phyloP scores from a whole-genome alignment of 257 asterid genomes.

The Ballota nigra region DNA sequence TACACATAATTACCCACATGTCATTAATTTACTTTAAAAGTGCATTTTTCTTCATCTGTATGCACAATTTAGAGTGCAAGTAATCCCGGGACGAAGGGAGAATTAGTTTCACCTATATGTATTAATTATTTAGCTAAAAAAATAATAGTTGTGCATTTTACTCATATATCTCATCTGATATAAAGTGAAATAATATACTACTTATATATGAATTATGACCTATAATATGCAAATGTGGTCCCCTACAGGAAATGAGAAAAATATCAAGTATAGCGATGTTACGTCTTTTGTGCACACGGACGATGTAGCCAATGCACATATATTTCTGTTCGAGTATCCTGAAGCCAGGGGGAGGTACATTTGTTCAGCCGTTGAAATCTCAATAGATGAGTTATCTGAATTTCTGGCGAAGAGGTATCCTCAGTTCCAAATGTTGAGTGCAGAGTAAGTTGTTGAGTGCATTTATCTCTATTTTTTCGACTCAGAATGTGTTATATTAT shows the following conservation, averaged over 20 bases:
- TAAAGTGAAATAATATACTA: not conserved
- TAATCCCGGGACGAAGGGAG: too few species aligned
- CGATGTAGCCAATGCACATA: constrained; percentile 43
- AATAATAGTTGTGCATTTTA: too few species aligned
- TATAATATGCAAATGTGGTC: not conserved
- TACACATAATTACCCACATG: too few species aligned
- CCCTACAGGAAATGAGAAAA: constrained; percentile 16
- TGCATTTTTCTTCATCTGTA: too few species aligned
- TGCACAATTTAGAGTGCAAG: too few species aligned
- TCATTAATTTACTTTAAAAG: too few species aligned
- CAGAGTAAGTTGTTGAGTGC: constrained; percentile 19
- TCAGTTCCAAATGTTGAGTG: not conserved
- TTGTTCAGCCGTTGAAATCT: constrained; percentile 40
- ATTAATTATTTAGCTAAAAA: too few species aligned
- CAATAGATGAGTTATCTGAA: constrained; percentile 31
- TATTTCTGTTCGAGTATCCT: constrained; percentile 34
- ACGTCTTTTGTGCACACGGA: constrained; percentile 27
- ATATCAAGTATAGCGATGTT: not conserved
- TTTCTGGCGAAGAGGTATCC: constrained; percentile 31
- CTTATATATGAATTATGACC: not conserved
- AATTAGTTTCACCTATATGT: too few species aligned
- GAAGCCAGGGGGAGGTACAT: constrained; percentile 49
- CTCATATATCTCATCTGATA: not conserved
- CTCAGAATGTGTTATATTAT: not conserved
- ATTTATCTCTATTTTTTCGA: not conserved